A percentile compares a stretch with the other conserved stretches of the same genome.
Evolutionary conservation across 2,329 filamentous ascomycete genomes (phyloP).

Genomic region (Fusarium brevicatenulatum): DNA sequence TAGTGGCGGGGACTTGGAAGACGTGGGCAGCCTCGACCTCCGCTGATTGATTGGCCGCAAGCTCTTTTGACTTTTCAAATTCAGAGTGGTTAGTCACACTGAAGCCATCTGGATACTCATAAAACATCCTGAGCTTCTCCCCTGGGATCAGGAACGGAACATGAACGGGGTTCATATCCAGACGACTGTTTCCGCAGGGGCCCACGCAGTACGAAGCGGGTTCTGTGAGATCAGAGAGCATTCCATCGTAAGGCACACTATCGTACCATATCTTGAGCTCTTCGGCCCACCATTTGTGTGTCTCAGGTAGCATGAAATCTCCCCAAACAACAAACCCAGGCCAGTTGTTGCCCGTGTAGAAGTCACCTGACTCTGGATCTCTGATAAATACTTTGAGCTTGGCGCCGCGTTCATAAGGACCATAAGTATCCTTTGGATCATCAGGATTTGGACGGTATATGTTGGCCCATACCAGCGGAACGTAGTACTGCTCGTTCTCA

Average conservation of each 20-base stretch:
- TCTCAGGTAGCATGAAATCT: neutral
- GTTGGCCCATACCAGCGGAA: neutral
- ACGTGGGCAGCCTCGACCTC: neutral
- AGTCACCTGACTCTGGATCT: neutral
- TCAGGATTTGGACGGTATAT: neutral
- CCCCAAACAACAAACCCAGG: neutral
- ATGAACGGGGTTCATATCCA: neutral
- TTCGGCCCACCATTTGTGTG: neutral
- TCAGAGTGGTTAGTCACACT: neutral
- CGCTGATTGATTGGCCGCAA: neutral
- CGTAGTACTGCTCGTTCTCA: neutral
- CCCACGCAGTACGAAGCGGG: neutral
- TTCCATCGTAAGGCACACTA: neutral
- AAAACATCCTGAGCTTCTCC: neutral
- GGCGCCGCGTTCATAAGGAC: neutral
- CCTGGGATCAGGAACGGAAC: neutral
- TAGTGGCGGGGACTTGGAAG: neutral
- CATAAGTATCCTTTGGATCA: neutral
- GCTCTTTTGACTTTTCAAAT: neutral
- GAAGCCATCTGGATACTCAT: neutral
- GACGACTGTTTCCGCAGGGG: neutral
- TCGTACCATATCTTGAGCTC: neutral
- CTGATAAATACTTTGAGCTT: neutral
- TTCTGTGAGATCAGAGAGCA: neutral
- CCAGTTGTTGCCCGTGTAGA: neutral